Evolutionary conservation across 306 rosid genomes (phyloP), one percentile per base, ranked within the genome.

Genomic region (Pachyrhizus erosus): DNA sequence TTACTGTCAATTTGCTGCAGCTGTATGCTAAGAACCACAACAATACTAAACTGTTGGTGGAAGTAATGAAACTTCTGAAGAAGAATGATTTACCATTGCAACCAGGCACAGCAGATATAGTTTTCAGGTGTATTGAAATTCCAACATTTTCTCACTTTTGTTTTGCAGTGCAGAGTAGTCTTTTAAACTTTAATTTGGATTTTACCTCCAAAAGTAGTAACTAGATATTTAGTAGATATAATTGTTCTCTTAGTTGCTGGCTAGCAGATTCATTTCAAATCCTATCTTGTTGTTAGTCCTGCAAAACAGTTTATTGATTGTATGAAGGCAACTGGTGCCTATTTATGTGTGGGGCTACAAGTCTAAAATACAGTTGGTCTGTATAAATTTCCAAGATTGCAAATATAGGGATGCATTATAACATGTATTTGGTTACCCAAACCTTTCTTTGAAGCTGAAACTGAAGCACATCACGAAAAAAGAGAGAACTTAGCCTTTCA

Each of bases 71-170:
- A 82, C 98, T 93, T 83, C 5, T 91, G 58, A 89, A 89, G 87
- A 85, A n/a, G 82, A 96, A 93, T 85, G 90, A 77, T 86, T 66
- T 96, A 68, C 94, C 93, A 29, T 77, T 92, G 91, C 99, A 96
- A 83, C 90, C 99, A 13, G 98, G 98, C 80, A 93, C 99, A 54
- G 98, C 97, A 76, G 99, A 96, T 90, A 93, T 93, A 57, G 90
- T 96, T 81, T 93, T 93, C 88, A 91, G 99, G 99, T 93, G 81
- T 48, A 46, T 65, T 84, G 65, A 60, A 57, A 11, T 67, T 76
- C 15, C 76, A 79, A 37, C 45, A 18, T 39, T 23, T 74, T 74
- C n/a, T 17, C 72, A 49, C 43, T 78, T 84, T 78, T 71, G 46
- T 39, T 70, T 84, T 62, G 51, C 74, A 74, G 71, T 29, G 20